Conservation (phyloP, 2,329 filamentous ascomycete species). For the Tolypocladium inflatum region DNA sequence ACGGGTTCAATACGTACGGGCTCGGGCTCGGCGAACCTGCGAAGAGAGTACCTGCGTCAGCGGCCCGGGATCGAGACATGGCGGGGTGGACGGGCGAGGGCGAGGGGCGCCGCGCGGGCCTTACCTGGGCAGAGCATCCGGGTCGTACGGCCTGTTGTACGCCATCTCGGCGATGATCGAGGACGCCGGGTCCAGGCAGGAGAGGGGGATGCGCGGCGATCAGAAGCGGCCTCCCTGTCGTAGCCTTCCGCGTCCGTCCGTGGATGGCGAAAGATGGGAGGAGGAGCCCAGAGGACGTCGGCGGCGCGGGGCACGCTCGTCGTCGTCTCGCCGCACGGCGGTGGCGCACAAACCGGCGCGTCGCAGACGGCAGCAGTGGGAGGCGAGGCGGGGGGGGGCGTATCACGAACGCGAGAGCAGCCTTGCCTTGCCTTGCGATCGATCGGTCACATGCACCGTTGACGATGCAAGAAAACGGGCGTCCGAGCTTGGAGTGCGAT, state of each 20-base stretch:
- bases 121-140: conserved; percentile 87
- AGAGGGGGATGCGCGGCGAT: neutral
- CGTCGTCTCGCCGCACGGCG: neutral
- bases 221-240: neutral
- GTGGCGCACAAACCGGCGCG: neutral
- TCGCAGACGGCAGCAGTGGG: neutral
- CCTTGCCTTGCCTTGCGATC: neutral
- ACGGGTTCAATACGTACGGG: conserved; percentile 35
- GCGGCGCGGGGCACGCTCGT: neutral
- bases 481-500: neutral
- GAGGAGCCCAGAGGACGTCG: neutral
- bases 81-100: neutral
- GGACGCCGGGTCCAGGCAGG: neutral
- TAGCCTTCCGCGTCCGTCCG: neutral
- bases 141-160: conserved; percentile 88
- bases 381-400: neutral
- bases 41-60: conserved; percentile 11
- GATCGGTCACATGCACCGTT: neutral
- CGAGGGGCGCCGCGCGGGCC: conserved; percentile 19
- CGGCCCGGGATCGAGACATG: conserved; percentile 4
- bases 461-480: neutral
- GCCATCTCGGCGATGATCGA: conserved; percentile 53
- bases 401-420: neutral
- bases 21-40: conserved; percentile 67
- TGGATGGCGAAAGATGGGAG: neutral